A percentile compares a stretch with the other conserved stretches of the same genome.
Conservation (phyloP, 768 basidiomycete species). For the Trametes cingulata region DNA sequence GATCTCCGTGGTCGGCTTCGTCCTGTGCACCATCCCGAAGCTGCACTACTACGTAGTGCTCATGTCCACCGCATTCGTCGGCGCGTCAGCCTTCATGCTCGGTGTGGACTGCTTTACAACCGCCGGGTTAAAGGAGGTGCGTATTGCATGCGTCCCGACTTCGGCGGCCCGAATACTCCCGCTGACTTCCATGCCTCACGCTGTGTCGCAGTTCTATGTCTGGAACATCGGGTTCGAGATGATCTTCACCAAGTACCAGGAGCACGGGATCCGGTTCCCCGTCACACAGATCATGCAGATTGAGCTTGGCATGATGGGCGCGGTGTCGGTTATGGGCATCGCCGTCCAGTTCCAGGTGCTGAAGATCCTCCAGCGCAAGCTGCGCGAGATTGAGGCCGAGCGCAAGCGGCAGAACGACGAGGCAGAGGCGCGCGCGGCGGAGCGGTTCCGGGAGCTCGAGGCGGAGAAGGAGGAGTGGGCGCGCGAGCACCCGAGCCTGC, state of each 20-base stretch:
- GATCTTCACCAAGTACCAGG: constrained; percentile 76
- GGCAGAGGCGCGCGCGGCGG: constrained; percentile 73
- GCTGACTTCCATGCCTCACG: constrained; percentile 17
- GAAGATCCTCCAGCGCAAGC: constrained; percentile 73
- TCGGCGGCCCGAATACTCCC: not conserved
- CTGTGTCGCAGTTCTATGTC: constrained; percentile 74
- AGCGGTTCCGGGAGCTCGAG: constrained; percentile 61
- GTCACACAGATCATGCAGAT: constrained; percentile 91
- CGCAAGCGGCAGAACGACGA: constrained; percentile 71
- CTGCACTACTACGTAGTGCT: constrained; percentile 87
- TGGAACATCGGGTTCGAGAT: constrained; percentile 89
- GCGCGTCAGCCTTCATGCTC: constrained; percentile 86
- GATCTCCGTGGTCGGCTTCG: constrained; percentile 75
- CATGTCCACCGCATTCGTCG: constrained; percentile 85
- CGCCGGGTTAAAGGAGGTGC: constrained; percentile 89
- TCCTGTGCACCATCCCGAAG: constrained; percentile 81
- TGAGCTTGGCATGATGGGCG: constrained; percentile 85
- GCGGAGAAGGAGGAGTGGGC: constrained; percentile 87
- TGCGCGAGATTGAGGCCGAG: constrained; percentile 78
- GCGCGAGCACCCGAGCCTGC: constrained; percentile 69
- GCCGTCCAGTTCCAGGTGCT: constrained; percentile 90
- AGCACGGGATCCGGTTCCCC: constrained; percentile 72
- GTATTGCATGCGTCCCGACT: constrained; percentile 19
- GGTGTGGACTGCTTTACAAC: constrained; percentile 94
- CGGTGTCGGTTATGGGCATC: constrained; percentile 81